Conservation (phyloP, 192 early-diverging fungal genomes). For the Endogone sp. region DNA sequence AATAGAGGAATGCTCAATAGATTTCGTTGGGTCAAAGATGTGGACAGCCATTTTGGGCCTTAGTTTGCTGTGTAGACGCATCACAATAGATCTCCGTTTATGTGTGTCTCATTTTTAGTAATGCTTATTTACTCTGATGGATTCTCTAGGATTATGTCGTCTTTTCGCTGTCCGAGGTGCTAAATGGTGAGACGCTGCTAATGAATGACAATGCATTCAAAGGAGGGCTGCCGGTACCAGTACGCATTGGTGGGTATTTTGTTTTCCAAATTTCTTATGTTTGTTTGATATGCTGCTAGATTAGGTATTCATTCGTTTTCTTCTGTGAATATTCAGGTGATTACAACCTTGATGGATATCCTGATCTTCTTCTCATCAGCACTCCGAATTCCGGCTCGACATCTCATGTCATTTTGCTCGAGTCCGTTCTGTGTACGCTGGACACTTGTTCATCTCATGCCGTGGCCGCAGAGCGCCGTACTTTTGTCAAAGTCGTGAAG, state of each 20-base stretch:
- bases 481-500: constrained; percentile 56
- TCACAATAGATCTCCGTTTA: too few species aligned
- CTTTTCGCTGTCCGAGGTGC: constrained; percentile 31
- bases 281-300: too few species aligned
- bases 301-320: neutral
- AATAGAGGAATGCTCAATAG: neutral
- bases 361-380: constrained; percentile 77
- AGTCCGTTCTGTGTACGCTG: constrained; percentile 57
- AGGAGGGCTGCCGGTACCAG: constrained; percentile 47
- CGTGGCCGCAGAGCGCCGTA: constrained; percentile 44
- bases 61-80: too few species aligned
- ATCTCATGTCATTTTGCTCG: constrained; percentile 59
- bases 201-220: constrained; percentile 42
- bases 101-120: too few species aligned
- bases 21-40: too few species aligned
- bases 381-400: constrained; percentile 31
- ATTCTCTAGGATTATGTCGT: constrained; percentile 29
- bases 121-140: constrained; percentile 9
- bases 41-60: too few species aligned
- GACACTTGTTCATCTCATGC: constrained; percentile 41
- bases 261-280: neutral
- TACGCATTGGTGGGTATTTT: constrained; percentile 44
- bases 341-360: constrained; percentile 88
- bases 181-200: constrained; percentile 45
- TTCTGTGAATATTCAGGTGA: constrained; percentile 51